Conservation (phyloP, 441 rosid species). For the Populus hybrid region DNA sequence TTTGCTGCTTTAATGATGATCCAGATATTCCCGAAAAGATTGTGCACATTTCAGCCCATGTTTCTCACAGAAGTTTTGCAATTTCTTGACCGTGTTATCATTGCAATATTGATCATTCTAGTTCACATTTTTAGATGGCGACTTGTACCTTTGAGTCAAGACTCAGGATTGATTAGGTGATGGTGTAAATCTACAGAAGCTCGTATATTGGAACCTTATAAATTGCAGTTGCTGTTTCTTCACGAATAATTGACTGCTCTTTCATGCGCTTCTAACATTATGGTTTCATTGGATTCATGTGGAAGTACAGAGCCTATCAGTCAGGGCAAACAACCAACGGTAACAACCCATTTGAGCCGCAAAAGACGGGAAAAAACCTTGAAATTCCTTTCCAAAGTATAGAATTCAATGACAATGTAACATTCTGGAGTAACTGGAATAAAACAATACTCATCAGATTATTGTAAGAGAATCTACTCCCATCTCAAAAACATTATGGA, state of each 20-base stretch:
- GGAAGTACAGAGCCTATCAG: background rate
- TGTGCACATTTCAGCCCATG: background rate
- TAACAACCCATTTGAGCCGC: no score
- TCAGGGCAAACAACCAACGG: background rate
- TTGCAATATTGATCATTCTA: background rate
- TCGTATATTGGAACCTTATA: background rate
- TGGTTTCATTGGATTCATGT: background rate
- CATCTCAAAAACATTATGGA: constrained; percentile 41
- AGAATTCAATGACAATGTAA: no score
- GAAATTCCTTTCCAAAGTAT: no score
- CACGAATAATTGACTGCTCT: background rate
- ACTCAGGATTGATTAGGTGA: background rate
- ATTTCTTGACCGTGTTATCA: background rate
- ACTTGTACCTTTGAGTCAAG: background rate
- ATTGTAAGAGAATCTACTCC: constrained; percentile 26
- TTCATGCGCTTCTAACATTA: background rate
- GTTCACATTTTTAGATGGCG: background rate
- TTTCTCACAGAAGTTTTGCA: background rate
- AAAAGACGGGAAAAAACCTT: no score
- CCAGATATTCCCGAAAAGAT: background rate
- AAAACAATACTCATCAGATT: background rate
- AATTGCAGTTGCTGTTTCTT: background rate
- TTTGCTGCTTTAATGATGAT: background rate
- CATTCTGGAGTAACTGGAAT: no score
- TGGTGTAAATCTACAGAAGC: background rate